Conservation (phyloP, 2,329 filamentous ascomycete genomes). For the Hypomyces rosellus region DNA sequence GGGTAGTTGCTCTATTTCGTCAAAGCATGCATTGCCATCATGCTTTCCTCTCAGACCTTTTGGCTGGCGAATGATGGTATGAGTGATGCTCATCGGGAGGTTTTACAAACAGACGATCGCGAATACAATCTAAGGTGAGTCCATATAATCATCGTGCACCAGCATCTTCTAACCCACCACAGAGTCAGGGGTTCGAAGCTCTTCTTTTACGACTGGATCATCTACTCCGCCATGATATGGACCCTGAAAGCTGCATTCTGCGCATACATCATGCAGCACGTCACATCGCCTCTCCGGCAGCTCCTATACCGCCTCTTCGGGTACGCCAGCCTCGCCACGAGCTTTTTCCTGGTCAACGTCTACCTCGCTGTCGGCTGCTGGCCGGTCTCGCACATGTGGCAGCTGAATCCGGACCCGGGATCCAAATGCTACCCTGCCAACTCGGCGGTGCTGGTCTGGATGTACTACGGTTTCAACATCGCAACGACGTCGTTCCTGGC, state of each 20-base stretch:
- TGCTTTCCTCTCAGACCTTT: background rate
- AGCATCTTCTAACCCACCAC: background rate
- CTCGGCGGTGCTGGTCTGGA: constrained; percentile 10
- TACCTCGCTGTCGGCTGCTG: constrained; percentile 8
- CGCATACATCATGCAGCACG: background rate
- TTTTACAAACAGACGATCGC: background rate
- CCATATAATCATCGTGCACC: no score
- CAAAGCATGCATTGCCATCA: constrained; percentile 5
- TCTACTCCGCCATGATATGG: constrained; percentile 10
- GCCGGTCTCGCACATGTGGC: constrained; percentile 9
- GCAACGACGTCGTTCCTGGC: constrained; percentile 5
- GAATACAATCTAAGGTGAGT: background rate
- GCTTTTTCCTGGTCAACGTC: constrained; percentile 4
- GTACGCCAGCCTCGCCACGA: constrained; percentile 4
- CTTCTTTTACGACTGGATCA: constrained; percentile 9
- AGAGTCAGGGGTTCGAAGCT: constrained; percentile 13
- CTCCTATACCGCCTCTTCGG: background rate
- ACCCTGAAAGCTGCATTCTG: constrained; percentile 11
- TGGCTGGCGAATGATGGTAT: constrained; percentile 8
- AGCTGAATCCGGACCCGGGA: constrained; percentile 1
- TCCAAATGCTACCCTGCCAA: constrained; percentile 7
- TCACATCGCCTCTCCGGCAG: background rate
- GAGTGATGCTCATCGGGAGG: background rate
- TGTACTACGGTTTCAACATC: constrained; percentile 5
- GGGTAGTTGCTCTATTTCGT: background rate